These are phyloP conservation scores for Malus hybrid DNA, from an alignment of 331 rosid genomes.

Conservation along the genomic window DNA sequence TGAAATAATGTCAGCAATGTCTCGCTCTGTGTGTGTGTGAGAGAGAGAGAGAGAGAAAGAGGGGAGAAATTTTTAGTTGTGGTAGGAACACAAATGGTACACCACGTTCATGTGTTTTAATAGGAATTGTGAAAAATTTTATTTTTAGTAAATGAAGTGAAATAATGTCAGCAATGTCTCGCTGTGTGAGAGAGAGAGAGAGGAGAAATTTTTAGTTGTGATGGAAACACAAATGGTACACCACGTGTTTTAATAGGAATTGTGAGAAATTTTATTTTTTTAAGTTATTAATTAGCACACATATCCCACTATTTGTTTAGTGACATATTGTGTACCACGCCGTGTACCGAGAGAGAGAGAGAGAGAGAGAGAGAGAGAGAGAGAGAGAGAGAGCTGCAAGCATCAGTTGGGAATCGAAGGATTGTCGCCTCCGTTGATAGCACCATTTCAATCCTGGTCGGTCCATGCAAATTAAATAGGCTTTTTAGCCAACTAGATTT, in stretches of 20 bases:
- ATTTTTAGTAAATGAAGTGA: too few species aligned
- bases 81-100: background rate
- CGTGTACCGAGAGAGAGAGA: too few species aligned
- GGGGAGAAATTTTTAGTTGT: background rate
- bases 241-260: too few species aligned
- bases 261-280: too few species aligned
- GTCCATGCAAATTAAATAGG: conserved; percentile 20
- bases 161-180: background rate
- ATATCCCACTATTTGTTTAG: too few species aligned
- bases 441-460: conserved; percentile 74
- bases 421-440: conserved; percentile 83
- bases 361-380: conserved; percentile 20
- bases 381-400: conserved; percentile 30
- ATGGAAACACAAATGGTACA: too few species aligned
- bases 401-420: conserved; percentile 63
- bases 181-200: background rate
- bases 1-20: background rate
- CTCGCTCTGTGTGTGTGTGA: background rate
- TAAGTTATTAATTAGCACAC: too few species aligned
- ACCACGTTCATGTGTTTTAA: background rate
- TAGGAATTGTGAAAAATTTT: too few species aligned
- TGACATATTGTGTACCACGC: too few species aligned
- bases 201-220: too few species aligned
- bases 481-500: too few species aligned
- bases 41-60: conserved; percentile 46